phyloP scores from a whole-genome alignment of 768 basidiomycete species.

The Leccinum imitatum region DNA sequence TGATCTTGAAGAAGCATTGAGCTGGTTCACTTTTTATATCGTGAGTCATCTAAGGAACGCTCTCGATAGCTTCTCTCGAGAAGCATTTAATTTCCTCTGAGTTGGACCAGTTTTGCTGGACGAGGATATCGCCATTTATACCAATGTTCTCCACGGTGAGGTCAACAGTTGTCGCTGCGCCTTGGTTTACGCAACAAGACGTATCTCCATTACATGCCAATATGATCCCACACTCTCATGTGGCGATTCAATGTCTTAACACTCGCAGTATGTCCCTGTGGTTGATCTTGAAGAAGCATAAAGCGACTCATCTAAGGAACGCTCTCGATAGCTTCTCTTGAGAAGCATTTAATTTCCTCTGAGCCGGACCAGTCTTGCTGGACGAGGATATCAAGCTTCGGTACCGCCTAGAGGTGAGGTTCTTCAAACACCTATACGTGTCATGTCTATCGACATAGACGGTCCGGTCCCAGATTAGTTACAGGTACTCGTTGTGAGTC shows the following conservation, averaged over 20 bases:
- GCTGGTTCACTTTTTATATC: background rate
- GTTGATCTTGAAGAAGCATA: no score
- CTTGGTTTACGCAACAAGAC: no score
- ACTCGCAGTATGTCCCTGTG: no score
- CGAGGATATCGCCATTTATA: background rate
- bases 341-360: background rate
- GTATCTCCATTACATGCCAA: no score
- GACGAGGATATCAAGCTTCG: background rate
- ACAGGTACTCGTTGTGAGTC: background rate
- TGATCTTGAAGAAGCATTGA: background rate
- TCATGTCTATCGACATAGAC: background rate
- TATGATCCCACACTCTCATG: no score
- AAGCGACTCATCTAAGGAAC: background rate
- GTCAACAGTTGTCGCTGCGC: no score
- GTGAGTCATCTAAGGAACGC: background rate
- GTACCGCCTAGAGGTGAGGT: background rate
- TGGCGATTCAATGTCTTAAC: no score
- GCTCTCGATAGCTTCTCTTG: background rate
- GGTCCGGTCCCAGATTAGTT: background rate
- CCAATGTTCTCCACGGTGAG: no score
- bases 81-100: background rate
- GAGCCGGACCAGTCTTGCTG: background rate
- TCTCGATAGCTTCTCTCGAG: background rate
- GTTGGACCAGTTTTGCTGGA: background rate
- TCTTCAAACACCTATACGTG: background rate